phyloP scores from a whole-genome alignment of 345 rosid species.

The Balakata baccata region DNA sequence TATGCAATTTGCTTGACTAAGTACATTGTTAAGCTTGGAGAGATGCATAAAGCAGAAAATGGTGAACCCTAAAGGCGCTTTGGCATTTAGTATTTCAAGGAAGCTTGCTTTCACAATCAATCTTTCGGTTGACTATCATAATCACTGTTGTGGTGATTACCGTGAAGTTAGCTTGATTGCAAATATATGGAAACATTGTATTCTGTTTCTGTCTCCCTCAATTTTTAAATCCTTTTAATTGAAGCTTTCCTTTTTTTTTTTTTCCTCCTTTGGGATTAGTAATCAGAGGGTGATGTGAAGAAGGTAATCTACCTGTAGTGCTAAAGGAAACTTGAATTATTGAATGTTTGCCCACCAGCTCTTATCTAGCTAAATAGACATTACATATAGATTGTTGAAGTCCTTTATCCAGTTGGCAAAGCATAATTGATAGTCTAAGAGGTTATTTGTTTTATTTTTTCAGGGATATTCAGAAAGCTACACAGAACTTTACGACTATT shows the following conservation, averaged over 20 bases:
- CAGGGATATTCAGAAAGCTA: too few species aligned
- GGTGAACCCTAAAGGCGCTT: background rate
- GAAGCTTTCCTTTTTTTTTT: background rate
- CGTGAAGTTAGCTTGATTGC: background rate
- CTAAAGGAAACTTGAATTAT: background rate
- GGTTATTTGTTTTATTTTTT: too few species aligned
- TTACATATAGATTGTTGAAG: background rate
- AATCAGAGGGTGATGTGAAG: background rate
- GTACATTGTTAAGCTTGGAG: background rate
- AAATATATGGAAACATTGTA: background rate
- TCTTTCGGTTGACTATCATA: background rate
- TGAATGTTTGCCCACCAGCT: background rate
- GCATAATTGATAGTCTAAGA: too few species aligned
- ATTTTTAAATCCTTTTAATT: background rate
- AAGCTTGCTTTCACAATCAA: background rate
- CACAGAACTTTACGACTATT: too few species aligned
- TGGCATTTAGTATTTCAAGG: background rate
- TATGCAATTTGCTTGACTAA: background rate
- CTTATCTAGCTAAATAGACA: background rate
- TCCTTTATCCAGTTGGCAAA: slow-evolving; percentile 15
- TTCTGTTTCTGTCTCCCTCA: background rate
- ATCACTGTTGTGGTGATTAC: background rate
- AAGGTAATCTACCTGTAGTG: background rate
- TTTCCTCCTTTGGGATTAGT: background rate
- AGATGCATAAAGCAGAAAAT: background rate